Evolutionary conservation across 331 rosid genomes (phyloP).

Genomic region (Spiraea crenata): DNA sequence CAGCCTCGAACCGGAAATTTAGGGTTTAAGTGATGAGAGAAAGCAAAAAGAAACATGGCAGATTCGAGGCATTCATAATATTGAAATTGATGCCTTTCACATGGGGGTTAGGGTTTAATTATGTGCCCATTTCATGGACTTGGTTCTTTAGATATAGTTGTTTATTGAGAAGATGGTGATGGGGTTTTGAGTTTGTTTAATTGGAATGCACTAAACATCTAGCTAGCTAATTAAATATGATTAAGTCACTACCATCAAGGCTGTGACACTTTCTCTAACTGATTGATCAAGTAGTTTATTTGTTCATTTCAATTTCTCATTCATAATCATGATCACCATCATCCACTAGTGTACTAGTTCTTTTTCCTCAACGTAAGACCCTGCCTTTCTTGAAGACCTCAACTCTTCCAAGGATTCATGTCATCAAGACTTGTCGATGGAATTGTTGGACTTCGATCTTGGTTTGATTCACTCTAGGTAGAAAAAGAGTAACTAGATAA

Average conservation of each 20-base stretch:
- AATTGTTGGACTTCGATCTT: neutral
- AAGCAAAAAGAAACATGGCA: constrained; percentile 12
- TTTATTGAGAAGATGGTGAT: constrained; percentile 22
- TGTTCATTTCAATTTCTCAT: constrained; percentile 6
- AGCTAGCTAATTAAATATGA: constrained; percentile 12
- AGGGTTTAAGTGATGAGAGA: constrained; percentile 20
- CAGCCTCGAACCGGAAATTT: constrained; percentile 22
- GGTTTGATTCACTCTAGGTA: neutral
- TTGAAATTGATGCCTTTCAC: constrained; percentile 36
- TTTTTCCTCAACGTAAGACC: constrained; percentile 25
- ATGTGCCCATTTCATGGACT: constrained; percentile 24
- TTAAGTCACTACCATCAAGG: constrained; percentile 31
- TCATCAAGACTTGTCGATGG: neutral
- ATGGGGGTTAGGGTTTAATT: constrained; percentile 23
- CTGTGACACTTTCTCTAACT: constrained; percentile 20
- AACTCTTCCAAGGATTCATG: neutral
- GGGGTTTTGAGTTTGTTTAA: constrained; percentile 23
- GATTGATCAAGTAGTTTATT: neutral
- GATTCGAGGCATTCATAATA: constrained; percentile 28
- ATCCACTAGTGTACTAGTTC: neutral
- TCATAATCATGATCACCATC: constrained; percentile 15
- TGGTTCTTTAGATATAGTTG: constrained; percentile 17
- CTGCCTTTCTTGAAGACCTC: constrained; percentile 32
- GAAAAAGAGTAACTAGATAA: no score
- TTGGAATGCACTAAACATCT: neutral